phyloP scores from a whole-genome alignment of 179 eudicot species.

The Nepenthes alata region DNA sequence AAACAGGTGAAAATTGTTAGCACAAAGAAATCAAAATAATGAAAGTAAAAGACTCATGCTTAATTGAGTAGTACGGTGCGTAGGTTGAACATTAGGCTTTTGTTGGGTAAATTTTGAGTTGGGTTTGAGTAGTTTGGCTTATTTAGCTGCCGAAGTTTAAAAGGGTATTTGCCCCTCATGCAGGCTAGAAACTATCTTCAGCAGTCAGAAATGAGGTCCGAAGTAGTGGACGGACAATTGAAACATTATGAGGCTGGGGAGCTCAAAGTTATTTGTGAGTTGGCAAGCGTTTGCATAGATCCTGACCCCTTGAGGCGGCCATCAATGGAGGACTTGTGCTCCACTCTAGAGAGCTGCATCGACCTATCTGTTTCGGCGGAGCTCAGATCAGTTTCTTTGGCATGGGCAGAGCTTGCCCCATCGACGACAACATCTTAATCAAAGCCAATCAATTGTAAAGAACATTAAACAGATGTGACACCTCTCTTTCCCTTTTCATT shows the following conservation, averaged over 20 bases:
- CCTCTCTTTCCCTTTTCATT: too few species aligned
- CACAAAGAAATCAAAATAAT: too few species aligned
- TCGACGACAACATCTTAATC: slow-evolving; percentile 22
- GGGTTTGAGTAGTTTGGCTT: not conserved
- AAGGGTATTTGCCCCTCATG: not conserved
- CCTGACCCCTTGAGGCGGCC: slow-evolving; percentile 36
- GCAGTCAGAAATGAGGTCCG: slow-evolving; percentile 41
- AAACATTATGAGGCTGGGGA: slow-evolving; percentile 63
- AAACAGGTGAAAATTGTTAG: too few species aligned
- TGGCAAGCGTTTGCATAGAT: slow-evolving; percentile 51
- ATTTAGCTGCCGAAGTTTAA: not conserved
- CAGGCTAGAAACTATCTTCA: slow-evolving; percentile 80
- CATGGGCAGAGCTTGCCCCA: slow-evolving; percentile 93
- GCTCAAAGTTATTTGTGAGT: slow-evolving; percentile 63
- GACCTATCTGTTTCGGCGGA: slow-evolving; percentile 63
- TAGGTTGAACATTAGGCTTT: not conserved
- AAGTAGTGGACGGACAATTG: slow-evolving; percentile 63
- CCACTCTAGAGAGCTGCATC: slow-evolving; percentile 44
- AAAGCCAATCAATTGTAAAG: slow-evolving; percentile 38
- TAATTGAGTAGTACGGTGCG: too few species aligned
- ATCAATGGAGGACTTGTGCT: slow-evolving; percentile 48
- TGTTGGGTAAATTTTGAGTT: not conserved
- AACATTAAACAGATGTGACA: slow-evolving; percentile 7
- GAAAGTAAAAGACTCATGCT: too few species aligned
- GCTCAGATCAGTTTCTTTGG: slow-evolving; percentile 66